Evolutionary conservation across 345 rosid species (phyloP).

Genomic region (Moricandia arvensis): DNA sequence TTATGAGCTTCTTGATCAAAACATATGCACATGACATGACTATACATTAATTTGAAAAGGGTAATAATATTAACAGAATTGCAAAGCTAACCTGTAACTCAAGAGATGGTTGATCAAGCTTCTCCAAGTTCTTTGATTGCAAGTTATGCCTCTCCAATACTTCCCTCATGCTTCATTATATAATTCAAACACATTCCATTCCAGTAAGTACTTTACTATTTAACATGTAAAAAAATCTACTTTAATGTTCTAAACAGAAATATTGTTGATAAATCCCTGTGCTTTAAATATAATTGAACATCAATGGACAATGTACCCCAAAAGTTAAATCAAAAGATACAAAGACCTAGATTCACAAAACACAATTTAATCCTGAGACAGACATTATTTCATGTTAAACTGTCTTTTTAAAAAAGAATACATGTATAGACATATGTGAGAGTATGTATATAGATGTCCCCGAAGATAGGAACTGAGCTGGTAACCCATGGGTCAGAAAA

Average conservation of each 20-base stretch:
- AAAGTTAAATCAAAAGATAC: background rate
- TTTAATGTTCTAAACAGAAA: background rate
- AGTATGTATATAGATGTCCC: background rate
- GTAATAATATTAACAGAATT: background rate
- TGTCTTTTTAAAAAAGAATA: background rate
- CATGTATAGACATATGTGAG: background rate
- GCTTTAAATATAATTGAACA: background rate
- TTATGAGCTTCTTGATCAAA: background rate
- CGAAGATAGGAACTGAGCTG: constrained; percentile 19
- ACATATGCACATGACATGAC: background rate
- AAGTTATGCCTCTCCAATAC: constrained; percentile 69
- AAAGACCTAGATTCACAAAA: constrained; percentile 6
- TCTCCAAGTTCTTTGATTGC: constrained; percentile 84
- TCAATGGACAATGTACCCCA: background rate
- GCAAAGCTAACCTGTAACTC: constrained; percentile 68
- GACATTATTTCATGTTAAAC: constrained; percentile 25
- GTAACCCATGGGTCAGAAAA: constrained; percentile 17
- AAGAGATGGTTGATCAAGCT: constrained; percentile 78
- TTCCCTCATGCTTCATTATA: constrained; percentile 66
- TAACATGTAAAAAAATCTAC: background rate
- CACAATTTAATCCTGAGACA: background rate
- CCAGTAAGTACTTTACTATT: background rate
- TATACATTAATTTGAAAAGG: background rate
- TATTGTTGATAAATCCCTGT: background rate
- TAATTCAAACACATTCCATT: constrained; percentile 7